Evolutionary conservation across 2,329 filamentous ascomycete genomes (phyloP), one percentile per base, ranked within the genome.

Genomic region (Calonectria pteridis): DNA sequence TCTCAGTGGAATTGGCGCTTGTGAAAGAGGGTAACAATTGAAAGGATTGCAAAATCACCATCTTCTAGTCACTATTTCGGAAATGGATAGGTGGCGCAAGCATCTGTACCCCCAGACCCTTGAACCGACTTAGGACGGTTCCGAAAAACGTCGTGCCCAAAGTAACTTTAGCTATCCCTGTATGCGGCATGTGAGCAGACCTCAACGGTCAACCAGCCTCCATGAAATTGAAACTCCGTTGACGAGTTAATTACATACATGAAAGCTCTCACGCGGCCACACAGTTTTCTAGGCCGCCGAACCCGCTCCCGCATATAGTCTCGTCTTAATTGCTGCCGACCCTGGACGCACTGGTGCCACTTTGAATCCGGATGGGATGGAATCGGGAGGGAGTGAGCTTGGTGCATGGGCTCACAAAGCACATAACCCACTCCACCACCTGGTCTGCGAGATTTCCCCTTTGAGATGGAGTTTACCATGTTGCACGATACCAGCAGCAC

Each of bases 251-350:
- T 74, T 71, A 68, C 70, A 68, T 46, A 63, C 67, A 66, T 53
- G 64, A 65, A 65, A 67, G 69, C 59, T 73, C 63, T 67, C 62
- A 66, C 67, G 51, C 71, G 26, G 67, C 51, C 63, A 67, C 40
- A 37, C 59, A 50, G 35, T 63, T 70, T 73, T 64, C 58, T 53
- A 50, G 64, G 73, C 66, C 71, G 64, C 71, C 71, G 43, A 75
- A 69, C 40, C 67, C 74, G 66, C 53, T 58, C 65, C 58, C 63
- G 71, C 70, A 69, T 71, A 51, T 70, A 58, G 75, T 75, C 69
- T 64, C 59, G 71, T 65, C 68, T 73, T 76, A 76, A 75, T 72
- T 73, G 72, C 74, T 77, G 77, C 77, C 67, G 67, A 76, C 63
- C 71, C 71, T 73, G 62, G 75, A 49, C 71, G 37, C 46, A 11